These are phyloP conservation scores for Mycena epipterygia DNA, from an alignment of 768 basidiomycete species.

Conservation along the genomic window DNA sequence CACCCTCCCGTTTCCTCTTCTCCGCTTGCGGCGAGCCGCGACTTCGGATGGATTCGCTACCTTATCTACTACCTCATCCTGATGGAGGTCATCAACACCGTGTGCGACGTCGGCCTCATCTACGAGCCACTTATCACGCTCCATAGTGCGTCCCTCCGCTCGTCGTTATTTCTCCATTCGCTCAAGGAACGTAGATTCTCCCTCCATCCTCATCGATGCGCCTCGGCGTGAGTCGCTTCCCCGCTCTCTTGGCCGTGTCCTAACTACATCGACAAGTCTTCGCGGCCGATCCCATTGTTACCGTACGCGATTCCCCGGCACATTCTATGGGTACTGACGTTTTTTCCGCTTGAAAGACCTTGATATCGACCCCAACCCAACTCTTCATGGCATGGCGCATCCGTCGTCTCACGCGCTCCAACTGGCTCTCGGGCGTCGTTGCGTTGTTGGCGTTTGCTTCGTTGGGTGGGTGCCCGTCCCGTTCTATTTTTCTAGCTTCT, in stretches of 20 bases:
- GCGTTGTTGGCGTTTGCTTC: constrained; percentile 24
- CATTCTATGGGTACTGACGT: too few relatives aligned
- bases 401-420: constrained; percentile 15
- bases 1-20: background rate
- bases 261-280: background rate
- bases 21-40: constrained; percentile 3
- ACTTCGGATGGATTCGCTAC: constrained; percentile 20
- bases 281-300: constrained; percentile 30
- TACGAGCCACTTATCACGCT: constrained; percentile 32
- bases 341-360: background rate
- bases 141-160: constrained; percentile 8
- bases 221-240: constrained; percentile 21
- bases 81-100: constrained; percentile 31
- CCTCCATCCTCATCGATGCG: background rate
- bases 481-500: background rate
- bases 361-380: constrained; percentile 32
- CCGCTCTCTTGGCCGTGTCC: background rate
- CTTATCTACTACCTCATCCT: constrained; percentile 34
- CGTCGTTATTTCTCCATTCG: background rate
- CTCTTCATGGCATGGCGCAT: constrained; percentile 38
- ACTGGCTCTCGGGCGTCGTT: constrained; percentile 23
- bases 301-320: constrained; percentile 6
- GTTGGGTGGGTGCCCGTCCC: constrained; percentile 11
- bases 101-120: constrained; percentile 28
- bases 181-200: background rate